phyloP scores from a whole-genome alignment of 225 moss, liverwort and hornwort genomes.

The Physcomitrium patens region DNA sequence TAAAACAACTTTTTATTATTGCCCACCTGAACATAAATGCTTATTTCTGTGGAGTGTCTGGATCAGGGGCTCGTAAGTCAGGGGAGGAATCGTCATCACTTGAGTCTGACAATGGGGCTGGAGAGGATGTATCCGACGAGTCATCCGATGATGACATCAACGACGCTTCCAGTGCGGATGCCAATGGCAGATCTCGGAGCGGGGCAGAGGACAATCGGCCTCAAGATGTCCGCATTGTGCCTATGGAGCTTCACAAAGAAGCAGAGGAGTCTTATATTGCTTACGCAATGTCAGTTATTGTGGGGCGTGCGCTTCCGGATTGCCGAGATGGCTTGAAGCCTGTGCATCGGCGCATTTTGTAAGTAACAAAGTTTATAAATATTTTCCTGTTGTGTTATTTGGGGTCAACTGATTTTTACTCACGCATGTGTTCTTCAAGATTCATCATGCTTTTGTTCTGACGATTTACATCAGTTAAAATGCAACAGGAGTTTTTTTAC shows the following conservation, averaged over 20 bases:
- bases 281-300: constrained; percentile 97
- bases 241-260: constrained; percentile 87
- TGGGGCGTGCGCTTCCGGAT: constrained; percentile 95
- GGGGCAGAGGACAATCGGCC: constrained; percentile 77
- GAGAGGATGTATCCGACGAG: constrained; percentile 45
- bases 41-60: constrained; percentile 8
- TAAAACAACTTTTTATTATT: neutral
- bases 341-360: constrained; percentile 96
- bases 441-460: neutral
- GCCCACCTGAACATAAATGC: constrained; percentile 10
- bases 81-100: constrained; percentile 55
- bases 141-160: constrained; percentile 41
- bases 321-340: constrained; percentile 96
- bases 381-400: neutral
- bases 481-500: neutral
- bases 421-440: constrained; percentile 9
- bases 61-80: constrained; percentile 52
- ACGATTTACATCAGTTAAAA: neutral
- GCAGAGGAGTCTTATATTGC: constrained; percentile 93
- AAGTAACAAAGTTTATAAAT: constrained; percentile 36
- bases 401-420: constrained; percentile 11
- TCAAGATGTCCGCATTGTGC: constrained; percentile 88
- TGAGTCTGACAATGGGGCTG: constrained; percentile 51
- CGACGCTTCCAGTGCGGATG: constrained; percentile 32
- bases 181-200: constrained; percentile 45